phyloP scores from a whole-genome alignment of 345 rosid species.

The Physaria fendleri region DNA sequence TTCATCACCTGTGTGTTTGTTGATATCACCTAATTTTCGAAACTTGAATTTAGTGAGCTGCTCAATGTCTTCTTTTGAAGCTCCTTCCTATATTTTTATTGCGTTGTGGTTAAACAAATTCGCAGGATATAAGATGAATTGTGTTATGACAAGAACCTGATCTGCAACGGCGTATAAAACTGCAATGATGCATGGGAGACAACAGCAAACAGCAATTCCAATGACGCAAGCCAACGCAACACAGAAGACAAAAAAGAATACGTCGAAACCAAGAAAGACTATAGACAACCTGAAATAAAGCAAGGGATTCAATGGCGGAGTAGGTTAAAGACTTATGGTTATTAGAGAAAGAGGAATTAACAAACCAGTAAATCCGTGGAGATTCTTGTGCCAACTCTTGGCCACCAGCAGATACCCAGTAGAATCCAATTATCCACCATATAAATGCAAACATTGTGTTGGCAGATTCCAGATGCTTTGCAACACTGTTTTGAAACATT shows the following conservation, averaged over 20 bases:
- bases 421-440: conserved; percentile 99
- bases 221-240: conserved; percentile 93
- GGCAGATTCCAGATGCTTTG: conserved; percentile 93
- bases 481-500: conserved; percentile 39
- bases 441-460: conserved; percentile 96
- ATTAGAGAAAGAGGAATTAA: conserved; percentile 7
- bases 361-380: conserved; percentile 84
- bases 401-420: conserved; percentile 96
- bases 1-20: conserved; percentile 42
- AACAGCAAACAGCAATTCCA: conserved; percentile 97
- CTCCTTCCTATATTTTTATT: conserved; percentile 69
- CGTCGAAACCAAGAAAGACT: conserved; percentile 90
- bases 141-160: no score
- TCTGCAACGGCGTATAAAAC: conserved; percentile 86
- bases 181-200: conserved; percentile 96
- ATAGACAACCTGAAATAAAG: conserved; percentile 77
- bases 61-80: conserved; percentile 87
- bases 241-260: conserved; percentile 92
- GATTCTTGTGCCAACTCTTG: conserved; percentile 59
- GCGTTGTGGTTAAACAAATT: neutral
- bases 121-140: neutral
- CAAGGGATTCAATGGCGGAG: neutral
- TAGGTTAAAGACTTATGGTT: neutral
- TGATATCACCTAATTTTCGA: conserved; percentile 35
- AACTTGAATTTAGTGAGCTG: conserved; percentile 75